Evolutionary conservation across 371 early-diverging fungal genomes (phyloP).

Genomic region (Haplosporangium sp.): DNA sequence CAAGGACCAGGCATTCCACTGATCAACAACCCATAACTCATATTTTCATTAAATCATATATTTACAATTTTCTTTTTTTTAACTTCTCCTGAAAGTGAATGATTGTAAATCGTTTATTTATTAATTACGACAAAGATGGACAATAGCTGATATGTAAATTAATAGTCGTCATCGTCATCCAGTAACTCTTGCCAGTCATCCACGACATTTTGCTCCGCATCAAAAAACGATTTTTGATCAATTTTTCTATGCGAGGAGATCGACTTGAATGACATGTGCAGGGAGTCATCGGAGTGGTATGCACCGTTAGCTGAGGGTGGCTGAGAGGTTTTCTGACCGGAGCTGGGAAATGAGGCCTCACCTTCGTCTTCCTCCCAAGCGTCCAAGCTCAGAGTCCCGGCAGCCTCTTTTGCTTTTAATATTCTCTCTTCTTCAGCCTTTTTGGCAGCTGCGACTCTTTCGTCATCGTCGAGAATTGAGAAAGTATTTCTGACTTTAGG

Average conservation of each 20-base stretch:
- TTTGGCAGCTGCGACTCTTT: slow-evolving; percentile 39
- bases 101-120: not conserved
- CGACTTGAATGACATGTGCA: not conserved
- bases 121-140: not conserved
- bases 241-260: not conserved
- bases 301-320: slow-evolving; percentile 12
- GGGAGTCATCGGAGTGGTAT: slow-evolving; percentile 5
- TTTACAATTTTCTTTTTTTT: not conserved
- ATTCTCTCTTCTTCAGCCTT: slow-evolving; percentile 44
- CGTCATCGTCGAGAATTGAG: slow-evolving; percentile 46
- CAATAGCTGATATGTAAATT: not conserved
- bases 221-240: slow-evolving; percentile 19
- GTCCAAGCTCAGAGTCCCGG: slow-evolving; percentile 46
- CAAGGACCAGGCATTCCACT: slow-evolving; percentile 71
- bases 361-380: slow-evolving; percentile 46
- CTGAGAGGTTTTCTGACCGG: not conserved
- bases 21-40: slow-evolving; percentile 43
- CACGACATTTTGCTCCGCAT: slow-evolving; percentile 34
- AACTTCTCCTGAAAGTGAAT: not conserved
- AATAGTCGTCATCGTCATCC: slow-evolving; percentile 30
- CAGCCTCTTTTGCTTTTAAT: slow-evolving; percentile 42
- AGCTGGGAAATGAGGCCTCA: not conserved
- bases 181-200: slow-evolving; percentile 52
- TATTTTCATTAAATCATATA: not conserved
- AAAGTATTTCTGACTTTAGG: slow-evolving; percentile 42